These are phyloP conservation scores for Xylaria hypoxylon DNA, from an alignment of 2,329 filamentous ascomycete species.

Conservation along the genomic window DNA sequence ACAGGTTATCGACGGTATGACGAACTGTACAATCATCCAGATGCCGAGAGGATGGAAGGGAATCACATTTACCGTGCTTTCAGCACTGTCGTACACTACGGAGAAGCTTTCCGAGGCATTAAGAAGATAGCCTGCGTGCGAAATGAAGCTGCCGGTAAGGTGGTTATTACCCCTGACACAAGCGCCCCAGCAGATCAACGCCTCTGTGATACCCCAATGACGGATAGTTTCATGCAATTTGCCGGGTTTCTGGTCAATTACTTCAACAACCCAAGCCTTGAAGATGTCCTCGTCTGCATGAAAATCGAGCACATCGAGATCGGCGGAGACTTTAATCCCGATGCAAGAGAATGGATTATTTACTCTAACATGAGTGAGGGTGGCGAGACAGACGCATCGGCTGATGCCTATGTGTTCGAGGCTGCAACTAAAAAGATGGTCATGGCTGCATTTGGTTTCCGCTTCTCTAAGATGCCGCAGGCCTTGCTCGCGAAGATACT, in stretches of 20 bases:
- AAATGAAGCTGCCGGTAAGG: slow-evolving; percentile 43
- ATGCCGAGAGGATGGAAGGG: slow-evolving; percentile 51
- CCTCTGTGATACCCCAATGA: slow-evolving; percentile 39
- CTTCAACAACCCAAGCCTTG: slow-evolving; percentile 36
- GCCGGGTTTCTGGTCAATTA: slow-evolving; percentile 41
- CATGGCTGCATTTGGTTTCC: slow-evolving; percentile 37
- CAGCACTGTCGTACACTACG: slow-evolving; percentile 48
- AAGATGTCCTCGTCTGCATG: slow-evolving; percentile 45
- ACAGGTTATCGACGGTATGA: slow-evolving; percentile 45
- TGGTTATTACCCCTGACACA: slow-evolving; percentile 22
- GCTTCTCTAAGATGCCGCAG: slow-evolving; percentile 34
- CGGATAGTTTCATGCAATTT: slow-evolving; percentile 43
- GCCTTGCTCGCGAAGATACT: slow-evolving; percentile 34
- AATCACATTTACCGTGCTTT: slow-evolving; percentile 52
- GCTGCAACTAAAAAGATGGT: slow-evolving; percentile 38
- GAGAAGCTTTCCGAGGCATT: slow-evolving; percentile 45
- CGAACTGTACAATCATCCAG: slow-evolving; percentile 40
- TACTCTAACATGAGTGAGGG: slow-evolving; percentile 38
- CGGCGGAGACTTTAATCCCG: slow-evolving; percentile 41
- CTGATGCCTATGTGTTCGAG: slow-evolving; percentile 41
- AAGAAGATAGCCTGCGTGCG: slow-evolving; percentile 40
- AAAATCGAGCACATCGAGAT: slow-evolving; percentile 44
- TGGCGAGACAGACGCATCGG: slow-evolving; percentile 25
- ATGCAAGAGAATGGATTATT: slow-evolving; percentile 36
- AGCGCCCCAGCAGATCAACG: slow-evolving; percentile 32